Conservation (phyloP, 2,329 filamentous ascomycete genomes). For the Zasmidium cellare region DNA sequence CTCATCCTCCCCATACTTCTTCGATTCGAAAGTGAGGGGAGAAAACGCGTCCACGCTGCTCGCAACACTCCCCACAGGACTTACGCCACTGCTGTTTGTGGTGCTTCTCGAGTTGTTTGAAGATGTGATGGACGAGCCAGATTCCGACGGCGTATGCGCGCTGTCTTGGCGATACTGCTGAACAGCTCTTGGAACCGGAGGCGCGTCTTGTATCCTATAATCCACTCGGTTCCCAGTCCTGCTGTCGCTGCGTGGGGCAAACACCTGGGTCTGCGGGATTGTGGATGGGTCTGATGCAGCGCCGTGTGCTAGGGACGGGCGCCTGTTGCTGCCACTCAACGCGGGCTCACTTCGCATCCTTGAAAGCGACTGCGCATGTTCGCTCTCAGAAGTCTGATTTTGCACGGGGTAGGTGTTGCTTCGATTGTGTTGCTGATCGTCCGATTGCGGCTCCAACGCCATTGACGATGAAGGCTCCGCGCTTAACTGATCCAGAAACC, state of each 20-base stretch:
- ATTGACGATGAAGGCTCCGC: conserved; percentile 25
- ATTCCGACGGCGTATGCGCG: conserved; percentile 31
- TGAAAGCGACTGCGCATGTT: conserved; percentile 3
- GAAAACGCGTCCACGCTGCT: conserved; percentile 35
- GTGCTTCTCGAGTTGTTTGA: conserved; percentile 22
- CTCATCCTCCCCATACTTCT: conserved; percentile 26
- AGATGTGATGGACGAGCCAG: conserved; percentile 32
- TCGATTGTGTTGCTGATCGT: conserved; percentile 13
- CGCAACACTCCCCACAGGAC: conserved; percentile 32
- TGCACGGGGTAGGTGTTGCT: conserved; percentile 22
- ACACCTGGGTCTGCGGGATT: conserved; percentile 1
- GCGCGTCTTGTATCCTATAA: conserved; percentile 30
- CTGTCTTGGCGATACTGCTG: conserved; percentile 27
- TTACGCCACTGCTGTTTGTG: conserved; percentile 31
- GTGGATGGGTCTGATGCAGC: conserved; percentile 6
- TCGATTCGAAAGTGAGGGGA: conserved; percentile 14
- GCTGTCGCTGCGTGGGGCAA: conserved; percentile 21
- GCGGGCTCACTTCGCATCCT: conserved; percentile 23
- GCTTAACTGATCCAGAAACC: conserved; percentile 29
- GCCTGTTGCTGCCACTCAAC: conserved; percentile 12
- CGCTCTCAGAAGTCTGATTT: not conserved
- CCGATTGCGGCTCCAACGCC: conserved; percentile 11
- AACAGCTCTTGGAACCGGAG: conserved; percentile 33
- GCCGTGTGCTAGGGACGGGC: conserved; percentile 13
- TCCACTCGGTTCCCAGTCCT: conserved; percentile 26